These are phyloP conservation scores for Medicago lupulina DNA, from an alignment of 306 rosid species.

Conservation along the genomic window DNA sequence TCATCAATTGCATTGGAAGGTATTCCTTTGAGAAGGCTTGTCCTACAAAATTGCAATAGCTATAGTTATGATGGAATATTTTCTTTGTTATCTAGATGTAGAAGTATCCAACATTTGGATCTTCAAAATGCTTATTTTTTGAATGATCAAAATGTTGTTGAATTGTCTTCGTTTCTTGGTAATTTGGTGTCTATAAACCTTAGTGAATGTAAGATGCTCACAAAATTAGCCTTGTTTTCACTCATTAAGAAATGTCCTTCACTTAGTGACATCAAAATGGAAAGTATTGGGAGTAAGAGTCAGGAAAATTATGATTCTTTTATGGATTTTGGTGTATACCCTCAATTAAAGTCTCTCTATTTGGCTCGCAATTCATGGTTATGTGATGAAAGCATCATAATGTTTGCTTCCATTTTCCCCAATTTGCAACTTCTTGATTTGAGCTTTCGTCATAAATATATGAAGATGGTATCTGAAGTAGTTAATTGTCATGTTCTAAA, in stretches of 20 bases:
- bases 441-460: background rate
- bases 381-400: background rate
- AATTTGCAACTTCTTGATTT: background rate
- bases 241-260: background rate
- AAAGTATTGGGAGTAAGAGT: conserved; percentile 18
- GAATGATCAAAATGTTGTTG: background rate
- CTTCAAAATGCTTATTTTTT: background rate
- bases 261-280: conserved; percentile 41
- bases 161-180: background rate
- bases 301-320: background rate
- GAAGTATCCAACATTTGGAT: background rate
- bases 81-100: background rate
- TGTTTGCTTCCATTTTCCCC: background rate
- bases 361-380: background rate
- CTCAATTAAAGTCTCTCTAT: background rate
- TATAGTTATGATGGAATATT: background rate
- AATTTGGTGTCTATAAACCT: background rate
- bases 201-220: background rate
- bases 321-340: background rate
- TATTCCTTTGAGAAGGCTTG: background rate
- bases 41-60: background rate
- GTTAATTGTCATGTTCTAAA: conserved; percentile 13
- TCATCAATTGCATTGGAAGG: background rate
- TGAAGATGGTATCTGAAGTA: no score
- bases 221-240: background rate